A percentile compares a stretch with the other conserved stretches of the same genome.
Conservation (phyloP, 441 rosid species). For the Hura crepitans region DNA sequence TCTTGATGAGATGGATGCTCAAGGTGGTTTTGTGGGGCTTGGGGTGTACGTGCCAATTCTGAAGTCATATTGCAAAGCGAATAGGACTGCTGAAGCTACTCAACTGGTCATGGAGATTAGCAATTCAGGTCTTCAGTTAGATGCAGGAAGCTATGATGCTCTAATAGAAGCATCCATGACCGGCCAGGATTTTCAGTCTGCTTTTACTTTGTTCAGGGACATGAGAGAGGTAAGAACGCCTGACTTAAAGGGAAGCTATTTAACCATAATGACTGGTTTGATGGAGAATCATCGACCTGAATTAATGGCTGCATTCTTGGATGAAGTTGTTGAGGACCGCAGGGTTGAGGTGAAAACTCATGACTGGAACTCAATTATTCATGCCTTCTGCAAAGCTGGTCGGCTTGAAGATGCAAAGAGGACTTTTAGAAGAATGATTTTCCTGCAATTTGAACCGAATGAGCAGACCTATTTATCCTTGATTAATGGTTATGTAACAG, state of each 20-base stretch:
- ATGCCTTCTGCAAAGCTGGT: conserved; percentile 83
- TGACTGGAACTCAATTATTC: conserved; percentile 95
- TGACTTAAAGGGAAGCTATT: conserved; percentile 69
- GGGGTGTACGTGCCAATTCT: conserved; percentile 68
- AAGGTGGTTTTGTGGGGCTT: conserved; percentile 50
- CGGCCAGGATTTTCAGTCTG: conserved; percentile 83
- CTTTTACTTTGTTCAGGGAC: conserved; percentile 79
- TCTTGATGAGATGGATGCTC: conserved; percentile 66
- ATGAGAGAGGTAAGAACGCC: conserved; percentile 66
- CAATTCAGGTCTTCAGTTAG: conserved; percentile 66
- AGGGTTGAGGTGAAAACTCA: conserved; percentile 81
- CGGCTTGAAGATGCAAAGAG: conserved; percentile 79
- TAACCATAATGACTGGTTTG: conserved; percentile 82
- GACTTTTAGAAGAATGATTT: conserved; percentile 84
- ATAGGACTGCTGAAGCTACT: conserved; percentile 83
- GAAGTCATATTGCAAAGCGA: conserved; percentile 79
- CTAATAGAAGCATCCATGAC: conserved; percentile 87
- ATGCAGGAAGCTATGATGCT: conserved; percentile 49
- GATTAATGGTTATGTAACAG: conserved; percentile 69
- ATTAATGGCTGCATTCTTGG: conserved; percentile 86
- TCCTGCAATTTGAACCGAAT: conserved; percentile 72
- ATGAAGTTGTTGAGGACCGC: conserved; percentile 86
- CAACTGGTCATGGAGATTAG: conserved; percentile 77
- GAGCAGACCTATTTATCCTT: conserved; percentile 82
- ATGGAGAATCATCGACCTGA: conserved; percentile 87